Base-by-base conservation (phyloP, 2,329 filamentous ascomycete genomes). In the Domatiomyces globalis region DNA sequence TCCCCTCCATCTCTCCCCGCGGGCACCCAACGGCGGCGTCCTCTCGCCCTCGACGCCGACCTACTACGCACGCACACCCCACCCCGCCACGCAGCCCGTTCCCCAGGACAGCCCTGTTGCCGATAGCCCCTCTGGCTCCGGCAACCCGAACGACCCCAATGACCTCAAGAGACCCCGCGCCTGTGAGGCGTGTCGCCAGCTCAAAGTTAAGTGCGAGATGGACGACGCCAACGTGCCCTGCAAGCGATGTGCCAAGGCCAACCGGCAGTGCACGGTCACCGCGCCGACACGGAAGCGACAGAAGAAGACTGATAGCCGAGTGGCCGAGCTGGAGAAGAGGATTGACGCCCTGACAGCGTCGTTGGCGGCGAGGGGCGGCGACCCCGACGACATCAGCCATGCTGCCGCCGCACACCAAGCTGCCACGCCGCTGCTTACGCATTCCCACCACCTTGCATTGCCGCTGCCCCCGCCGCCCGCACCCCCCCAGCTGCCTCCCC, bases 301-400 rank as follows among this genome's bases (percentile, higher is more conserved):
- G 71, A 94, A 90, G 73, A 94, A 94, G 73, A 88, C 86, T 50
- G 89, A 94, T 65, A 90, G 81, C 58, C 77, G 87, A 49, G 88
- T 95, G 10, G 84, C 87, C 7, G 88, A 95, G 71, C 74, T 95
- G 49, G 88, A 95, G 72, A 87, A 84, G 73, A 94, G 94, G 71
- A 90, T 95, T 57, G 87, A 95, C 71, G 85, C 84, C 7, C 66
- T 95, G 64, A 94, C 86, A 6, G 85, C 87, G 5, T 87, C 81
- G 36, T 65, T 95, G 57, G 82, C 87, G 45, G 80, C 84, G 1
- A 65, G 67, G 8, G 65, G 66, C 48, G 61, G 61, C 5, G 49
- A 55, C 17, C 59, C 63, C 46, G 17, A 58, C 9, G 58, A 61
- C 43, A 54, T 51, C 18, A 22, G 17, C 45, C 45, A 27, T 17